These are phyloP conservation scores for Amoebophrya sp. DNA, from an alignment of 169 alveolate genomes.

Conservation along the genomic window DNA sequence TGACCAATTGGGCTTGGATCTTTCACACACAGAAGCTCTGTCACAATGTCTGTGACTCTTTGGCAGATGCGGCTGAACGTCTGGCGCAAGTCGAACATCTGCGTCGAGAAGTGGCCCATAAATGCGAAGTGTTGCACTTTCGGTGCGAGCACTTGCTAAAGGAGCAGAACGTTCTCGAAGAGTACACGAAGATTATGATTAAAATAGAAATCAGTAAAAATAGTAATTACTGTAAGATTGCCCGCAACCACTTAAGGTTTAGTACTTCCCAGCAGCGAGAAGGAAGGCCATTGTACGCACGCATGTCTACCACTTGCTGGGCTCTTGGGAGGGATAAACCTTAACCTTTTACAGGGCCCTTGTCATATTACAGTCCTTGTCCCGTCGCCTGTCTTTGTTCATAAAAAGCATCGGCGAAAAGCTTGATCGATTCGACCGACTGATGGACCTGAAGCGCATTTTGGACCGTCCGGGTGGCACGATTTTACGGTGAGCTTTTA, in stretches of 20 bases:
- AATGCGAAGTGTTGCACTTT: background rate
- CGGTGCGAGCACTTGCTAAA: background rate
- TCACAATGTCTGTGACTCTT: background rate
- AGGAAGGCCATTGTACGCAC: too few relatives aligned
- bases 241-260: too few relatives aligned
- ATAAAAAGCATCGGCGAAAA: background rate
- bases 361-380: too few relatives aligned
- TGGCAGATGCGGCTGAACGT: background rate
- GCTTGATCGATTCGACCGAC: background rate
- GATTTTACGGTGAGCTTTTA: too few relatives aligned
- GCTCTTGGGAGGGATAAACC: too few relatives aligned
- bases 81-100: background rate
- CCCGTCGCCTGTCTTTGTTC: too few relatives aligned
- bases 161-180: background rate
- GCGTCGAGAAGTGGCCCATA: background rate
- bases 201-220: too few relatives aligned
- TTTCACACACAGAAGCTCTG: background rate
- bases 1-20: conserved; percentile 10
- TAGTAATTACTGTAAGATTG: too few relatives aligned
- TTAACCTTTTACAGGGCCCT: too few relatives aligned
- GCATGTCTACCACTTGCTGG: too few relatives aligned
- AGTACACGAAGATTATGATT: conserved; percentile 23
- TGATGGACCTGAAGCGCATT: background rate
- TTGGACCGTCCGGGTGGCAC: too few relatives aligned
- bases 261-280: too few relatives aligned